phyloP scores from a whole-genome alignment of 2,329 filamentous ascomycete species.

The Colletotrichum abscissum region DNA sequence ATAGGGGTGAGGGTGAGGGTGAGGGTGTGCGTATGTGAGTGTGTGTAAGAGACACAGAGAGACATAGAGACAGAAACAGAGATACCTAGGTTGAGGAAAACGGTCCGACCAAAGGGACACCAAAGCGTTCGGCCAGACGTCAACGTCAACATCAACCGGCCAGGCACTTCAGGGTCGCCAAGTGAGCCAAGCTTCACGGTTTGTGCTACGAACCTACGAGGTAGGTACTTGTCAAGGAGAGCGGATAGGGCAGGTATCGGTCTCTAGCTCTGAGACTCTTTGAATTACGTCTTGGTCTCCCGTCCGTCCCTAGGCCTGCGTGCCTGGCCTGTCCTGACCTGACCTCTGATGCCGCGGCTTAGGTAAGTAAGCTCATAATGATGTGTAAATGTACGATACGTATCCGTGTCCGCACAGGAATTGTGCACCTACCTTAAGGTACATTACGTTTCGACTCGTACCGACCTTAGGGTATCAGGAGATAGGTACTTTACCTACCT shows the following conservation, averaged over 20 bases:
- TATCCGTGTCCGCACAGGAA: not conserved
- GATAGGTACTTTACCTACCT: no score
- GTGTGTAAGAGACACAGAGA: no score
- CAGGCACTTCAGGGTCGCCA: not conserved
- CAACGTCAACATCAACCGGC: slow-evolving; percentile 9
- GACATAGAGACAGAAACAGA: no score
- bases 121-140: slow-evolving; percentile 13
- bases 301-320: not conserved
- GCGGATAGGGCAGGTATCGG: not conserved
- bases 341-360: not conserved
- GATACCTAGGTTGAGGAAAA: no score
- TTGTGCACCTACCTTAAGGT: no score
- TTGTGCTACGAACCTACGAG: not conserved
- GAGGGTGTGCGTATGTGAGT: no score
- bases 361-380: not conserved
- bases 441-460: no score
- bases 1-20: not conserved
- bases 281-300: not conserved
- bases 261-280: not conserved
- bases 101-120: not conserved
- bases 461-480: no score
- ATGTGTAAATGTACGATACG: not conserved
- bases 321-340: no score
- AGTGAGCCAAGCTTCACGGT: slow-evolving; percentile 14
- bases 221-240: not conserved